Evolutionary conservation across 371 early-diverging fungal species (phyloP), one percentile per base, ranked within the genome.

Genomic region (Mucor racemosus): DNA sequence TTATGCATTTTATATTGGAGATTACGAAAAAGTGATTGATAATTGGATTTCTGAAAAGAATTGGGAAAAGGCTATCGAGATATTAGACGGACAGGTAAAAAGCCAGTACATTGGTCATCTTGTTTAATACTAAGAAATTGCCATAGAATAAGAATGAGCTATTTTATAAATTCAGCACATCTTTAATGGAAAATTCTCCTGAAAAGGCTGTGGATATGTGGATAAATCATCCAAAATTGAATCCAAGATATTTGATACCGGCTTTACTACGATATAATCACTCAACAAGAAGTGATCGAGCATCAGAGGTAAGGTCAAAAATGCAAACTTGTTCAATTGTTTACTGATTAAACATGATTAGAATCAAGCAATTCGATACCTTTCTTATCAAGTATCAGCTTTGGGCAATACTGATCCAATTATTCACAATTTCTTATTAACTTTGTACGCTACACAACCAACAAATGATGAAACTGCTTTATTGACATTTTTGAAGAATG

Each of bases 391-490:
- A n/a, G 92, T 93, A 13, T 77, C 90, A 8, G 81, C 84, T 38
- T 81, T 91, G n/a, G 80, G 80, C 31, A 94, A 91, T 69, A 90
- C 89, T 1, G 97, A 97, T 74, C 85, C 92, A 0, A 87, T 90
- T 1, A 88, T 98, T 53, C 97, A 98, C 82, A 97, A 98, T 74
- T 94, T 91, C 60, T 81, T 97, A 14, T 74, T 98, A 26, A 91
- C 92, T 8, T 77, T 97, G 6, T 92, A 94, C 67, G 95, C 92
- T 4, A 85, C 89, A 11, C 91, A 94, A 58, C 83, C 92, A 0
- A 80, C 81, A 5, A 73, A 73, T 13, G 88, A 90, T 66, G 94
- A 84, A 50, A 73, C 84, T 1, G 84, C 84, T 8, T 72, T 94
- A 36, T 67, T 93, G 60, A 80, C 76, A 10, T 95, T 92, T 75